These are phyloP conservation scores for Mycena crocata DNA, from an alignment of 768 basidiomycete genomes.

Conservation along the genomic window DNA sequence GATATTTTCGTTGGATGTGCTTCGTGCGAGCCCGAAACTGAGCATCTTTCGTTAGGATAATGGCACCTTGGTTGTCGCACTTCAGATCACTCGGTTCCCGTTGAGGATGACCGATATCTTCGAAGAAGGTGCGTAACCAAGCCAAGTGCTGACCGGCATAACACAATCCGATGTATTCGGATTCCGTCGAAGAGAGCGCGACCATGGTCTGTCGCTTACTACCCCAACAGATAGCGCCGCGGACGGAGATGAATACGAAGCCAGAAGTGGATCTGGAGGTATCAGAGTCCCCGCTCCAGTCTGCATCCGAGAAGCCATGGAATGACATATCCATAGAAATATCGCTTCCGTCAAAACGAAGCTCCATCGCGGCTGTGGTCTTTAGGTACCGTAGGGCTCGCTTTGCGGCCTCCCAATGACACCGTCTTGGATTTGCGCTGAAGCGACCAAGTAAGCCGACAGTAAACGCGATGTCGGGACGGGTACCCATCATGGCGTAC, in stretches of 20 bases:
- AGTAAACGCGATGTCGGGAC: conserved; percentile 3
- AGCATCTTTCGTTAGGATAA: not conserved
- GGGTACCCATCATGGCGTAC: conserved; percentile 7
- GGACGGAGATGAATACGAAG: conserved; percentile 3
- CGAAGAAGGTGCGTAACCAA: not conserved
- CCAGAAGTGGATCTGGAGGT: conserved; percentile 1
- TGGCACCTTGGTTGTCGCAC: not conserved
- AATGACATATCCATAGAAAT: not conserved
- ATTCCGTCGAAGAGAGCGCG: conserved; percentile 9
- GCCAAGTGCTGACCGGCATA: not conserved
- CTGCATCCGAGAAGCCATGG: conserved; percentile 5
- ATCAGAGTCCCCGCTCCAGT: too few species aligned
- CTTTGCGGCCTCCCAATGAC: conserved; percentile 16
- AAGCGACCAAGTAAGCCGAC: conserved; percentile 5
- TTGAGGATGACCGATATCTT: not conserved
- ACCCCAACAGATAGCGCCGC: conserved; percentile 2
- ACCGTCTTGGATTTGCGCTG: conserved; percentile 12
- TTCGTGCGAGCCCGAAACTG: not conserved
- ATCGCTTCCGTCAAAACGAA: not conserved
- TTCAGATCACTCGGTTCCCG: not conserved
- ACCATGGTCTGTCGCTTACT: conserved; percentile 15
- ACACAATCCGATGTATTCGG: conserved; percentile 1
- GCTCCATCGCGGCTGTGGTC: not conserved
- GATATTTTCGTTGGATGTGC: not conserved
- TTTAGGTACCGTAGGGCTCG: conserved; percentile 2